Conservation (phyloP, 768 basidiomycete genomes). For the Rhodotorula kratochvilovae region DNA sequence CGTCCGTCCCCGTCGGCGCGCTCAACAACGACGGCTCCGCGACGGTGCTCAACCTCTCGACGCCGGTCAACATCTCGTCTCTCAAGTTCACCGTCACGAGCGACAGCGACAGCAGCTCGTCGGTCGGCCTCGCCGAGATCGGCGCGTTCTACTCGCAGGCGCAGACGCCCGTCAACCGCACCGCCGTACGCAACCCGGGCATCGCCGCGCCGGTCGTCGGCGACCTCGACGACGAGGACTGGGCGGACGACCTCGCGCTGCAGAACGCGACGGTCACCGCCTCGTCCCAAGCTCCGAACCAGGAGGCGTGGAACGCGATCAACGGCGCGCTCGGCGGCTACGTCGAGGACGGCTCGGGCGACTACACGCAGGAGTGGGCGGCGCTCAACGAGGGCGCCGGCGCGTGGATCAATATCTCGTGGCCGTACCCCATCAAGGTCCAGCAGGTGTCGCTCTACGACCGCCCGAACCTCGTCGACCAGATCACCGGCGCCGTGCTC, state of each 20-base stretch:
- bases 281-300: constrained; percentile 4
- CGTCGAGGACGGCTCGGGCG: constrained; percentile 14
- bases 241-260: constrained; percentile 29
- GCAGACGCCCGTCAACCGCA: constrained; percentile 21
- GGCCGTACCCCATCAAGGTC: constrained; percentile 18
- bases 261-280: constrained; percentile 6
- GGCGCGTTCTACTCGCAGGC: constrained; percentile 23
- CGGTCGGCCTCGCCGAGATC: constrained; percentile 37
- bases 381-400: constrained; percentile 13
- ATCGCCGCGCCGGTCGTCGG: not conserved
- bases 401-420: constrained; percentile 24
- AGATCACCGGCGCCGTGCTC: constrained; percentile 22
- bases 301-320: constrained; percentile 14
- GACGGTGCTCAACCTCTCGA: constrained; percentile 24
- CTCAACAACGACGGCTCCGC: constrained; percentile 35
- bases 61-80: constrained; percentile 23
- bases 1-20: not conserved
- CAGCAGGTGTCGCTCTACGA: constrained; percentile 29
- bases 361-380: constrained; percentile 33
- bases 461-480: constrained; percentile 35
- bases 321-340: constrained; percentile 26
- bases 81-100: constrained; percentile 21
- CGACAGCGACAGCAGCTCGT: not conserved
- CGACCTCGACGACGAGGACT: constrained; percentile 14
- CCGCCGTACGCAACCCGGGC: not conserved